Evolutionary conservation across 192 early-diverging fungal species (phyloP), one percentile per base, ranked within the genome.

Genomic region (Geranomyces michiganensis): DNA sequence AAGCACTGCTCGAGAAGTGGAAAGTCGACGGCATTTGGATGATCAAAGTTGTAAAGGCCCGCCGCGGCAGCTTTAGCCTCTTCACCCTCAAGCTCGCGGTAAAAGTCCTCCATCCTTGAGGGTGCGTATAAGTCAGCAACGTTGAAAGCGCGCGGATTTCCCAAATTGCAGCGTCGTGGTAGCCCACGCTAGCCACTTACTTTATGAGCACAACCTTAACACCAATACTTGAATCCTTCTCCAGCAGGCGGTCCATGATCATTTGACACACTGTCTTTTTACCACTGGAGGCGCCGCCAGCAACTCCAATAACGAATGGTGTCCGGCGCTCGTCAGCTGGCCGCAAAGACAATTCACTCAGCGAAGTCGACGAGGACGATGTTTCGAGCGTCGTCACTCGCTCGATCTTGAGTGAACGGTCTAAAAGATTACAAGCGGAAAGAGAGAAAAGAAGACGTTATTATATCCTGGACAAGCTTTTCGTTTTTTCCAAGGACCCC

Each of bases 1-100:
- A 96, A 70, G 19, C 83, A 81, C 6, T 53, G 24, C 17, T 83
- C 82, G 36, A 96, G 76, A 21, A 90, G 69, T 21, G 79, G 84
- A 81, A 91, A 93, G 70, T 96, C 92, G 67, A 92, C 88, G 3
- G 90, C 89, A 77, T 89, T 87, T 72, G 80, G 79, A 55, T 79
- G 76, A 47, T 83, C 81, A 73, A 82, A 82, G 74, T 82, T 79
- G 78, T 79, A 79, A 31, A 68, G 65, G 30, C 68, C 76, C 29
- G 49, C 26, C 22, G 68, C 41, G 1, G 70, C 70, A 19, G 61
- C 49, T 51, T 58, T 36, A 6, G 31, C 13, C 17, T 78, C 75
- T 22, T 74, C 77, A 0, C 22, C 56, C 9, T 30, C 45, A 0
- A 80, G 55, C 21, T 70, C 48, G 33, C 71, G 65, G 75, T 83